phyloP scores from a whole-genome alignment of 2,329 filamentous ascomycete species.

The Zymoseptoria brevis region DNA sequence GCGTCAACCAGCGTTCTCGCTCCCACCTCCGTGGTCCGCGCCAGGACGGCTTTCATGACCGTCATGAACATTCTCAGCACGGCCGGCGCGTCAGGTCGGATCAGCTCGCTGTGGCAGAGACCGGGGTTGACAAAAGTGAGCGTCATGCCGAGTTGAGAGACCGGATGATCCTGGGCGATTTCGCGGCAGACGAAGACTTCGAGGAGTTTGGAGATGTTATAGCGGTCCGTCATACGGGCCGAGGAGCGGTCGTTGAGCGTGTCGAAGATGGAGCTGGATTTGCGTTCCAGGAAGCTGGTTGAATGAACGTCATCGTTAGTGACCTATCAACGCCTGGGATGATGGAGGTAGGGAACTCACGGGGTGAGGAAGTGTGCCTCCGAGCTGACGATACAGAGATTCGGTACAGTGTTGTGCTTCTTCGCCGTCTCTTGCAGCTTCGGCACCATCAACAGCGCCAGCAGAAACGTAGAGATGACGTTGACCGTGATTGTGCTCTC shows the following conservation, averaged over 20 bases:
- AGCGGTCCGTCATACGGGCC: conserved; percentile 35
- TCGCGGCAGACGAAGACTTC: conserved; percentile 39
- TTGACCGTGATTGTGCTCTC: conserved; percentile 48
- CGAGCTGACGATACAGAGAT: conserved; percentile 34
- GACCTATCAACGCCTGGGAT: background rate
- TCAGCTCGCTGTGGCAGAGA: conserved; percentile 43
- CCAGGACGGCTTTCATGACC: background rate
- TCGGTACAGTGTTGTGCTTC: conserved; percentile 27
- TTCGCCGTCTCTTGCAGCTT: conserved; percentile 39
- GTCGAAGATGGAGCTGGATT: conserved; percentile 30
- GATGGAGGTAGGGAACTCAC: conserved; percentile 17
- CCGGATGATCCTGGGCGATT: conserved; percentile 20
- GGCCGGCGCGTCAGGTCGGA: conserved; percentile 28
- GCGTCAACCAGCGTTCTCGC: conserved; percentile 32
- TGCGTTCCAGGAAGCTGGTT: conserved; percentile 29
- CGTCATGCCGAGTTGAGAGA: conserved; percentile 32
- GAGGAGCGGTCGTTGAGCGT: conserved; percentile 31
- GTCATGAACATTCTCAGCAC: background rate
- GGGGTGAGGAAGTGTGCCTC: conserved; percentile 36
- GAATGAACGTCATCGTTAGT: background rate
- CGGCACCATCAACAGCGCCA: conserved; percentile 45
- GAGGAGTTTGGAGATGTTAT: conserved; percentile 42
- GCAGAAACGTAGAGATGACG: conserved; percentile 45
- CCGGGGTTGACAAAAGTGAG: conserved; percentile 49
- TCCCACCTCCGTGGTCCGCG: conserved; percentile 34